phyloP scores from a whole-genome alignment of 2,329 filamentous ascomycete genomes.

The Xylariaceae sp. region DNA sequence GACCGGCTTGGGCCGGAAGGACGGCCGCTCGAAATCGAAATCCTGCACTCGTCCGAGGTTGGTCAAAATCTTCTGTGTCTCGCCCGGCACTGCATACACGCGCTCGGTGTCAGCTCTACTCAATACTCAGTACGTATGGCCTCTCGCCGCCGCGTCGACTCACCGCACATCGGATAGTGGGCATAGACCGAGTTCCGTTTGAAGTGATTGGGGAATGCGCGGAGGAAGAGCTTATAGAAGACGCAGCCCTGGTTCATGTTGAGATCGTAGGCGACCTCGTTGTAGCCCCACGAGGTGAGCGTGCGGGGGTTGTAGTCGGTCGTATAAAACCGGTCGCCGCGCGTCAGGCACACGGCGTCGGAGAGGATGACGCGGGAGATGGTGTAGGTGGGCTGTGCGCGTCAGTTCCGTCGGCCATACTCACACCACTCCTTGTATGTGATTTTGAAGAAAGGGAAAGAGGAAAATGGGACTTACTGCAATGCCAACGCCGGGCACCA shows the following conservation, averaged over 20 bases:
- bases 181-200: constrained; percentile 73
- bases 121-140: too few species aligned
- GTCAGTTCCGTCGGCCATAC: too few species aligned
- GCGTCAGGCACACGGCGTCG: constrained; percentile 72
- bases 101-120: too few species aligned
- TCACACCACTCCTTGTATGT: too few species aligned
- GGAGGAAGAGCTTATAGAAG: constrained; percentile 77
- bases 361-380: constrained; percentile 72
- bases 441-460: too few species aligned
- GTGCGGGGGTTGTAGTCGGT: constrained; percentile 68
- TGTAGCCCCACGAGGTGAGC: constrained; percentile 80
- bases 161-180: constrained; percentile 60
- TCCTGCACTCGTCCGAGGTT: constrained; percentile 60
- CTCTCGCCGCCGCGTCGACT: constrained; percentile 1
- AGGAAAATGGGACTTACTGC: constrained; percentile 31
- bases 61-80: constrained; percentile 66
- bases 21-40: constrained; percentile 65
- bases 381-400: constrained; percentile 59
- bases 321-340: constrained; percentile 75
- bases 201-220: constrained; percentile 77
- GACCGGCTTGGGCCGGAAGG: constrained; percentile 43
- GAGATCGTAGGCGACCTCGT: constrained; percentile 66
- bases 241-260: constrained; percentile 74
- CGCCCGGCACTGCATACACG: constrained; percentile 65
- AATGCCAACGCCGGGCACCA: constrained; percentile 70